Evolutionary conservation across 139 green algal species (phyloP).

Genomic region (Chlamydomonas urium): DNA sequence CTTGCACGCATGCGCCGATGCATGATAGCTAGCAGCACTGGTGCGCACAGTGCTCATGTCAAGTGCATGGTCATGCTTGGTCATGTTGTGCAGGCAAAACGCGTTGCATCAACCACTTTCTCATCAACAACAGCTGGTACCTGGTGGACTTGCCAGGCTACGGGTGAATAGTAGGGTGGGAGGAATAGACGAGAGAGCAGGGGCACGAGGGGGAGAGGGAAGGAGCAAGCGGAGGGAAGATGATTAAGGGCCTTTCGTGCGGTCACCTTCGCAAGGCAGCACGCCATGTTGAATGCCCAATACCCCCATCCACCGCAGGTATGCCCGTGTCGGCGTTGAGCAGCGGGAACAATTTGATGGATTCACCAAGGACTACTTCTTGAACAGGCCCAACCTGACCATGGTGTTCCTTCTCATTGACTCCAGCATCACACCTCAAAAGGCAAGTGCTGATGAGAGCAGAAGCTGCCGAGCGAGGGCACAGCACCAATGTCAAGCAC

Average conservation of each 20-base stretch:
- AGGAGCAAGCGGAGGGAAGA: neutral
- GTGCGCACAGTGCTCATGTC: no score
- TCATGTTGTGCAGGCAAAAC: slow-evolving; percentile 80
- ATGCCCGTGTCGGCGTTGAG: slow-evolving; percentile 51
- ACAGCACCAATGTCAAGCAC: no score
- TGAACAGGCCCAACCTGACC: slow-evolving; percentile 66
- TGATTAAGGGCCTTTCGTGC: neutral
- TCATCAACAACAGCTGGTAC: slow-evolving; percentile 93
- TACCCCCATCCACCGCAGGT: slow-evolving; percentile 37
- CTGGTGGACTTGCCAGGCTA: slow-evolving; percentile 95
- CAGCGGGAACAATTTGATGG: slow-evolving; percentile 56
- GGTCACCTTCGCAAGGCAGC: neutral
- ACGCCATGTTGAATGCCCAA: neutral
- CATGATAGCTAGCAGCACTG: neutral
- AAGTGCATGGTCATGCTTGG: neutral
- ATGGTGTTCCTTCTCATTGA: slow-evolving; percentile 94
- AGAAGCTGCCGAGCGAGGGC: no score
- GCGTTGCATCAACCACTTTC: slow-evolving; percentile 93
- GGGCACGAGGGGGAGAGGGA: neutral
- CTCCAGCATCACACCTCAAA: slow-evolving; percentile 72
- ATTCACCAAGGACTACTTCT: slow-evolving; percentile 76
- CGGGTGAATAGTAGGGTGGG: slow-evolving; percentile 55
- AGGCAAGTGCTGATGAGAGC: no score
- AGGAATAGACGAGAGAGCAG: no score
- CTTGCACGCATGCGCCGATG: neutral